These are phyloP conservation scores for Gaeumannomyces tritici DNA, from an alignment of 2,329 filamentous ascomycete species.

Conservation along the genomic window DNA sequence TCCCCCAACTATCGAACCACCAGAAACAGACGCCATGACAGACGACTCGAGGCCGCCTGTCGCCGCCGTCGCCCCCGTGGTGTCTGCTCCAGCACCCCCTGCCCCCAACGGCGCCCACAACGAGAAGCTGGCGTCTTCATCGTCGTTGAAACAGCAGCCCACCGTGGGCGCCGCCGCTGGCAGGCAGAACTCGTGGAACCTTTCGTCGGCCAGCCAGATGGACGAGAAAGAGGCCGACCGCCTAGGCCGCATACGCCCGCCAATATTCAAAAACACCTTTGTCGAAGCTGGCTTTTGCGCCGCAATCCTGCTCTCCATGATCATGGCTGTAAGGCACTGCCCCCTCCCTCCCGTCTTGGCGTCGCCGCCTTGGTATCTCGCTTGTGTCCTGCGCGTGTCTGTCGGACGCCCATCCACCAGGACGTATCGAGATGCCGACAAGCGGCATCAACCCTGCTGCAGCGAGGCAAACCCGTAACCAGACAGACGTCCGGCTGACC, in stretches of 20 bases:
- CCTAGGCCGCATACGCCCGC: conserved; percentile 43
- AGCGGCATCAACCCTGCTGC: neutral
- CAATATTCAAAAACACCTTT: conserved; percentile 33
- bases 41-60: neutral
- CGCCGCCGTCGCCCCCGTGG: neutral
- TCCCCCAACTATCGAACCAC: neutral
- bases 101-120: neutral
- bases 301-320: conserved; percentile 42
- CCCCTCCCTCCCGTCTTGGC: no score
- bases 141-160: no score
- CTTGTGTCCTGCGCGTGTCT: neutral
- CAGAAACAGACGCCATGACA: neutral
- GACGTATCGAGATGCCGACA: neutral
- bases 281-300: conserved; percentile 45
- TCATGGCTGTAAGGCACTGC: conserved; percentile 30
- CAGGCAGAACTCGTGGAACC: neutral
- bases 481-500: neutral
- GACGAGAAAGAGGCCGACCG: conserved; percentile 28
- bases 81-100: no score
- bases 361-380: no score
- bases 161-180: no score
- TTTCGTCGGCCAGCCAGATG: neutral
- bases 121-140: neutral
- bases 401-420: neutral
- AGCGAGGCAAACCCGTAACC: neutral